Base-by-base conservation (phyloP, 257 asterid genomes). In the Salvia rosmarinus region DNA sequence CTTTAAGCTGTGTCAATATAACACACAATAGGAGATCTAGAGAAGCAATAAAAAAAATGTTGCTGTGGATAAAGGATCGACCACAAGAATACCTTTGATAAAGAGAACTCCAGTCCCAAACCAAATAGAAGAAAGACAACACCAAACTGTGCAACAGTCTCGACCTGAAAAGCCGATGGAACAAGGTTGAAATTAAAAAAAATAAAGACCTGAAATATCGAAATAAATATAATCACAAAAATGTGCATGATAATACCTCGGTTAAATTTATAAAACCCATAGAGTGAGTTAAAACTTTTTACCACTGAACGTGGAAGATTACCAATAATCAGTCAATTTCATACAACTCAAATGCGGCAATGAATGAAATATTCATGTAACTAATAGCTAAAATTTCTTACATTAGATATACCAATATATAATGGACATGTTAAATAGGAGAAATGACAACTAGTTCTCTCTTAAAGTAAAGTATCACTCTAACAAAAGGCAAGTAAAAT, bases 101-200 rank as follows among this genome's bases (percentile, higher is more conserved):
- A 72, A 79, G 98, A 93, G 78, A 93, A 93, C 80, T 93, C 98
- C 77, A 93, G 86, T 50, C 98, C 98, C 82, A 93, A 79, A 74
- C 97, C 97, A 87, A 93, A 93, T 35, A 93, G 83, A 82, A 93
- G 98, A 85, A 93, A 93, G 75, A 93, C 93, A 79, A 93, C 97
- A 64, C 98, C 98, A 80, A 93, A 93, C 81, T 93, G 98, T 23
- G 98, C 98, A 79, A 93, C 87, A 37, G 98, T 93, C 86, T 90
- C 98, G 73, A 90, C 97, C 98, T 93, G 91, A 61, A 79, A 71
- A 12, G 60, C 23, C 64, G 51, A 64, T 30, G 73, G n/a, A 44
- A 71, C 21, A 23, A 74, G 66, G 67, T 65, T 67, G 34, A 58
- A 56, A 64, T 56, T 9, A 39, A 1, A 21, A n/a, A n/a, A n/a